Evolutionary conservation across 352 stramenopile genomes (phyloP), one percentile per base, ranked within the genome.

Genomic region (Plasmopara muralis): DNA sequence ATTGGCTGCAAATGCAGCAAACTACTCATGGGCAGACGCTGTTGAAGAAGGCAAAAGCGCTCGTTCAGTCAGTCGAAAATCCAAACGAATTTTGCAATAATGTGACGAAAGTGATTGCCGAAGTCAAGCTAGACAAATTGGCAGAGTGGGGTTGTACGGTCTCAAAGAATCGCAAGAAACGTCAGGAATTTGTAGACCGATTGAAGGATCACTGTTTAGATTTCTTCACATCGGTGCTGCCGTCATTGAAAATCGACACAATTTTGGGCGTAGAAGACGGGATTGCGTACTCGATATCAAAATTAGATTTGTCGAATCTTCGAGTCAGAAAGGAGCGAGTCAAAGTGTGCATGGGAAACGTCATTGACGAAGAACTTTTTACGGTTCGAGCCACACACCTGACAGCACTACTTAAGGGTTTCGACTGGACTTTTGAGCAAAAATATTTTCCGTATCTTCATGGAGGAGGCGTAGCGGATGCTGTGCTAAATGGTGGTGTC

Each of bases 391-490:
- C 83, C 0, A 88, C 78, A 0, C 74, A 89, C 37, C 53, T 93
- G 35, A 91, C 75, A 7, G 81, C 80, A 8, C 43, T 90, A 9
- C 77, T 93, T n/a, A 81, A 90, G 34, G 74, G 77, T 0, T 88
- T 93, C 39, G 53, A 93, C 43, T 93, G 83, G 83, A 93, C 81
- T 7, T 93, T 93, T 62, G 68, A 77, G 15, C 83, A 93, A 41
- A 91, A 89, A 49, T 81, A 78, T 37, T 93, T 93, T 40, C 83
- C 83, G n/a, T 93, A 91, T 46, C 53, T 88, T n/a, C 82, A 93
- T 34, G 83, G 83, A 5, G 79, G 78, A 7, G 83, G 83, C 0
- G 52, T 86, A 25, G 83, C 83, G 0, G 80, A 93, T 59, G 83
- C 83, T 29, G 74, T 72, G 12, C 59, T 93, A 9, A 80, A 49